Evolutionary conservation across 495 filamentous ascomycete genomes (phyloP), one percentile per base, ranked within the genome.

Genomic region (Aspergillus diversus): DNA sequence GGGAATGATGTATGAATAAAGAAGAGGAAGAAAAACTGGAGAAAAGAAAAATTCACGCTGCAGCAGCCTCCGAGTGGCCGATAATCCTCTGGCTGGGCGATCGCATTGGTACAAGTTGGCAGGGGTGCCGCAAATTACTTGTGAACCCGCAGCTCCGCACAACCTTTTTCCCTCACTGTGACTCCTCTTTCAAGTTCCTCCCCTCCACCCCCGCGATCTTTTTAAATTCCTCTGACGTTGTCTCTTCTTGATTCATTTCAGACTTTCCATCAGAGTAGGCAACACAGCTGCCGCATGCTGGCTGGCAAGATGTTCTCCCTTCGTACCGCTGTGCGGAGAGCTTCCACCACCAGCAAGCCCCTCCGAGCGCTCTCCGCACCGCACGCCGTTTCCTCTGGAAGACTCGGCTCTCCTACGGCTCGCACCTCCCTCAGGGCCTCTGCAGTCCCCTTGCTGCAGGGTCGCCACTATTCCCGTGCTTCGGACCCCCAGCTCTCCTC

Each of bases 301-400:
- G 74, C 74, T 73, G 71, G 64, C 76, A 80, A 68, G 63, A 81
- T 82, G 77, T 66, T 82, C 69, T 79, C 77, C 70, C 73, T 81
- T 77, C 79, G 78, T 73, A 76, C 78, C 71, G 77, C 79, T 66
- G 77, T 80, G 78, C 79, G 78, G 78, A 80, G 78, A 78, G 78
- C 79, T 75, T 77, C 76, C 66, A 70, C 76, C 66, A 70, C 73
- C 69, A 66, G 56, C 63, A 76, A 75, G 69, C 73, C 78, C 71
- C 75, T 80, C 72, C 74, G 79, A 71, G 76, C 77, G 52, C 68
- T 80, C 78, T 80, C 78, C 77, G 74, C 77, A 77, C 71, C 76
- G 61, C 73, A 69, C 64, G 68, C 74, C 57, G 70, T 75, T 66
- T 64, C 70, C 62, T 47, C 69, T 71, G 64, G 72, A 56, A 73